Percentiles rank a stretch among this genome's conserved stretches.
Conservation (phyloP, 2,329 filamentous ascomycete species). For the Leptodontidium sp. region DNA sequence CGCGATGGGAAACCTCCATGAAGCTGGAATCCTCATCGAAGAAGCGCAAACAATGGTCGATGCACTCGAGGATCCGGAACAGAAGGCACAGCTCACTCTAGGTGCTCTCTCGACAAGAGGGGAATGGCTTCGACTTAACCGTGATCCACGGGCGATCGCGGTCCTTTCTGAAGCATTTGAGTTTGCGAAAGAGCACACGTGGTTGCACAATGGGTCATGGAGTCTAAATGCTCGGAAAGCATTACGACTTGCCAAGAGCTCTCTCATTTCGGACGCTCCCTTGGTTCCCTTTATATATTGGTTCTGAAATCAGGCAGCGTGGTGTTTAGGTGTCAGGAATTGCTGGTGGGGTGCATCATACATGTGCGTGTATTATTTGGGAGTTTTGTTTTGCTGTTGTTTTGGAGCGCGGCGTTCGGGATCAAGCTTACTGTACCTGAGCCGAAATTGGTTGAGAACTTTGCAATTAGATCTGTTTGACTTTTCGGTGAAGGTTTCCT, state of each 20-base stretch:
- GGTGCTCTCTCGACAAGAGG: conserved; percentile 12
- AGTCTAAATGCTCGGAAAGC: conserved; percentile 12
- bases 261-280: not conserved
- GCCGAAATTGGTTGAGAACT: not conserved
- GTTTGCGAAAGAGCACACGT: conserved; percentile 4
- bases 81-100: conserved; percentile 11
- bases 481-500: not conserved
- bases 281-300: conserved; percentile 18
- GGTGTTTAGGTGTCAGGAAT: not conserved
- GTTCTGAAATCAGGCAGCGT: not conserved
- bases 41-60: not conserved
- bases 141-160: conserved; percentile 8
- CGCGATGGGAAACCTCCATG: conserved; percentile 9
- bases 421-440: not conserved
- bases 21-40: conserved; percentile 1
- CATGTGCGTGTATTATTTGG: not conserved
- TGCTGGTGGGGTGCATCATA: not conserved
- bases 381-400: not conserved
- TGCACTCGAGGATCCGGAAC: conserved; percentile 1
- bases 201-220: conserved; percentile 20
- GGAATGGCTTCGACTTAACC: conserved; percentile 2
- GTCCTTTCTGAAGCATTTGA: conserved; percentile 2
- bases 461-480: not conserved
- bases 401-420: conserved; percentile 8
- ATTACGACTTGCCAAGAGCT: conserved; percentile 9